phyloP scores from a whole-genome alignment of 2,329 filamentous ascomycete genomes.

The Xylariaceae sp. region DNA sequence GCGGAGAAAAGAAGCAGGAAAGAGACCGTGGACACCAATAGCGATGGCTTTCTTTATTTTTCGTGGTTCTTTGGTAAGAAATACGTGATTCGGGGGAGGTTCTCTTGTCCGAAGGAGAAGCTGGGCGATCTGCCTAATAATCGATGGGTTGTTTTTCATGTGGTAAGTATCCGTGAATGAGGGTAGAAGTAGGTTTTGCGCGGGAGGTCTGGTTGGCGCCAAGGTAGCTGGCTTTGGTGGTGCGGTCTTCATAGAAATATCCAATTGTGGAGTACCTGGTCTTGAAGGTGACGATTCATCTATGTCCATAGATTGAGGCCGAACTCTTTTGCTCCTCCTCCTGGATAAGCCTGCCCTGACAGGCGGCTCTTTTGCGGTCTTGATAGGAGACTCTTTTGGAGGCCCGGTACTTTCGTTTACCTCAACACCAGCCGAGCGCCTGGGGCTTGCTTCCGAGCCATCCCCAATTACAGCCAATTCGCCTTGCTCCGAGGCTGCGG shows the following conservation, averaged over 20 bases:
- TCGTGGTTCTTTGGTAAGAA: constrained; percentile 67
- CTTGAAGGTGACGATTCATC: constrained; percentile 43
- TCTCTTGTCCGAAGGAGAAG: constrained; percentile 60
- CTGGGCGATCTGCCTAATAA: constrained; percentile 67
- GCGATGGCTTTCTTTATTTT: constrained; percentile 84
- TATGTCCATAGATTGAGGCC: constrained; percentile 52
- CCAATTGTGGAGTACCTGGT: constrained; percentile 40
- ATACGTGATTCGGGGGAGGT: constrained; percentile 69
- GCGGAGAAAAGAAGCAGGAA: constrained; percentile 84
- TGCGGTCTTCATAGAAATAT: constrained; percentile 30
- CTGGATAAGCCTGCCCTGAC: constrained; percentile 36
- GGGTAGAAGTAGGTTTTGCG: constrained; percentile 69
- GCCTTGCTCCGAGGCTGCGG: constrained; percentile 45
- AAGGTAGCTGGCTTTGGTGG: constrained; percentile 37
- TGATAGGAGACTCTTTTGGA: constrained; percentile 40
- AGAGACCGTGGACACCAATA: constrained; percentile 93
- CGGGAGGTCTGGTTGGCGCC: constrained; percentile 41
- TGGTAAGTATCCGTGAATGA: constrained; percentile 70
- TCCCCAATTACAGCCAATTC: constrained; percentile 62
- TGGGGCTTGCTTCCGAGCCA: constrained; percentile 58
- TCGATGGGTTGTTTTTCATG: constrained; percentile 67
- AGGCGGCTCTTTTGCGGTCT: constrained; percentile 32
- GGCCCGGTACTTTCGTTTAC: constrained; percentile 39
- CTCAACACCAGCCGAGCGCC: constrained; percentile 48
- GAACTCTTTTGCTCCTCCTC: constrained; percentile 49